These are phyloP conservation scores for Phytophthora pluvialis DNA, from an alignment of 352 stramenopile species.

Conservation along the genomic window DNA sequence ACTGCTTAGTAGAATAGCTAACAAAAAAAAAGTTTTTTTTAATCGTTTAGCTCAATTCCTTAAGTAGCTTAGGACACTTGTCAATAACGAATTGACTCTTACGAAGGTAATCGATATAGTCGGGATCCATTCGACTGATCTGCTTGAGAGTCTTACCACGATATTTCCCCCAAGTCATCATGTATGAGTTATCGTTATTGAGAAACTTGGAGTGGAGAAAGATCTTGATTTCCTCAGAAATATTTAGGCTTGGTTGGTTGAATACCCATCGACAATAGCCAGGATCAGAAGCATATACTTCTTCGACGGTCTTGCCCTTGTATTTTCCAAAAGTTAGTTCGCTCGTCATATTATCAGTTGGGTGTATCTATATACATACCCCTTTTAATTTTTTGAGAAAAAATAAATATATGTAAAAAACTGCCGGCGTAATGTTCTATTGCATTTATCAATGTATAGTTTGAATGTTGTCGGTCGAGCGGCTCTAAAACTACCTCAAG, in stretches of 20 bases:
- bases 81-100: constrained; percentile 29
- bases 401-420: constrained; percentile 1
- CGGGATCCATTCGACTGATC: constrained; percentile 6
- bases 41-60: constrained; percentile 16
- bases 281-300: constrained; percentile 21
- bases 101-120: constrained; percentile 22
- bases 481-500: background rate
- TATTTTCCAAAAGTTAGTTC: constrained; percentile 36
- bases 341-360: constrained; percentile 19
- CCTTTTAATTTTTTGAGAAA: constrained; percentile 21
- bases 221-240: background rate
- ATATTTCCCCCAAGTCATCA: background rate
- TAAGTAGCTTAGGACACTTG: constrained; percentile 25
- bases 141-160: background rate
- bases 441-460: no score
- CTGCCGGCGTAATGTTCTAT: no score
- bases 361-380: constrained; percentile 28
- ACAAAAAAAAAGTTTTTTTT: constrained; percentile 9
- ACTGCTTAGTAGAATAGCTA: background rate
- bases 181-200: background rate
- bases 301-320: constrained; percentile 10
- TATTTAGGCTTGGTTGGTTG: background rate
- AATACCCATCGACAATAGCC: constrained; percentile 21
- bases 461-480: background rate
- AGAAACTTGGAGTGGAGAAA: background rate